Conservation (phyloP, 768 basidiomycete genomes). For the Calocybe cyanea region DNA sequence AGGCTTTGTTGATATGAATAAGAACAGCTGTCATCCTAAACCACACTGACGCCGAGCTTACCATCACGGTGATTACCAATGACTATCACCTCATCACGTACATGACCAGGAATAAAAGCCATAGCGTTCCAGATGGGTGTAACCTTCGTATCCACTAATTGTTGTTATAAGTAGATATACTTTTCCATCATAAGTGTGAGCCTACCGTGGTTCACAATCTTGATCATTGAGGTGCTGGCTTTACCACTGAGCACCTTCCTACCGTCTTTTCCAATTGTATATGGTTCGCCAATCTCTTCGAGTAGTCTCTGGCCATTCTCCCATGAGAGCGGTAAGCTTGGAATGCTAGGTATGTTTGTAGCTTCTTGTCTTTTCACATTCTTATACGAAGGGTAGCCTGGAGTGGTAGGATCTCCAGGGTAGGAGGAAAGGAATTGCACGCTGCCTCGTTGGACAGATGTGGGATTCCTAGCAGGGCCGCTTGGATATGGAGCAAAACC, state of each 20-base stretch:
- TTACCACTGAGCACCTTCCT: constrained; percentile 41
- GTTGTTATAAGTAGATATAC: neutral
- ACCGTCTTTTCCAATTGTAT: constrained; percentile 23
- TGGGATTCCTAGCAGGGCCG: constrained; percentile 86
- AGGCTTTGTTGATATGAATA: constrained; percentile 31
- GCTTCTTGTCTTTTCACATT: constrained; percentile 63
- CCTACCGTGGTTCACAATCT: constrained; percentile 54
- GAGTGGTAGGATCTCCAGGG: constrained; percentile 82
- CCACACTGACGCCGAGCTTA: constrained; percentile 17
- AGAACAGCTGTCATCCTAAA: neutral
- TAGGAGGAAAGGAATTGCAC: constrained; percentile 68
- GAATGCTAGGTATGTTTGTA: constrained; percentile 67
- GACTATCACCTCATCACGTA: constrained; percentile 81
- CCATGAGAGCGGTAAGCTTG: constrained; percentile 90
- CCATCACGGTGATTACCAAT: constrained; percentile 91
- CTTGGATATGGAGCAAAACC: constrained; percentile 77
- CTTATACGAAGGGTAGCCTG: constrained; percentile 83
- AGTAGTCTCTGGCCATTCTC: constrained; percentile 71
- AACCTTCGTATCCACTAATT: constrained; percentile 66
- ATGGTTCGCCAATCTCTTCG: constrained; percentile 44
- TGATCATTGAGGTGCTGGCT: constrained; percentile 44
- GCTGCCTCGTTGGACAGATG: constrained; percentile 81
- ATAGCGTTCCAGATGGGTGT: constrained; percentile 91
- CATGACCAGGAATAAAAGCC: constrained; percentile 77
- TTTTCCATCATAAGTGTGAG: neutral